Evolutionary conservation across 768 basidiomycete species (phyloP).

Genomic region (Leucocoprinus sp.): DNA sequence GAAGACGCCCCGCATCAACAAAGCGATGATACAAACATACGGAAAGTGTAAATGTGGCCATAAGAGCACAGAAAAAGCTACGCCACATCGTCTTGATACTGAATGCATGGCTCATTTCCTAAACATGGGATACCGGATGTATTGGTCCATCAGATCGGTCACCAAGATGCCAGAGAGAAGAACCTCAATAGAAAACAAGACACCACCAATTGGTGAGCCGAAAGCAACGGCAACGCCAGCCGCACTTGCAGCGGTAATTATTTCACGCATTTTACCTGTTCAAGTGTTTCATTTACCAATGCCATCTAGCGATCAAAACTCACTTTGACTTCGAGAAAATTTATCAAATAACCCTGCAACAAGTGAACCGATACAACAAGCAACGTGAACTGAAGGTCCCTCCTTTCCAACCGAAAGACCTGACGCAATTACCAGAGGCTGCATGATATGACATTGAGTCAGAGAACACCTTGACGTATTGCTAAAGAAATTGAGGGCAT

Average conservation of each 20-base stretch:
- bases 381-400: slow-evolving; percentile 96
- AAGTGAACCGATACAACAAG: slow-evolving; percentile 86
- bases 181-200: slow-evolving; percentile 95
- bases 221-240: slow-evolving; percentile 99
- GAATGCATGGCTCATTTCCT: slow-evolving; percentile 99
- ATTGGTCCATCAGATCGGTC: not conserved
- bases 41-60: slow-evolving; percentile 92
- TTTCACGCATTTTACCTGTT: slow-evolving; percentile 76
- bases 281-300: slow-evolving; percentile 13
- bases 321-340: slow-evolving; percentile 86
- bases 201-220: slow-evolving; percentile 96
- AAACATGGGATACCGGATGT: slow-evolving; percentile 2
- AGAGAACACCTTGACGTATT: not conserved
- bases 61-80: slow-evolving; percentile 94
- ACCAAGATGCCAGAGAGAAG: slow-evolving; percentile 2
- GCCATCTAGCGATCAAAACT: slow-evolving; percentile 17
- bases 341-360: slow-evolving; percentile 79
- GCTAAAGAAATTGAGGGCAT: slow-evolving; percentile 21
- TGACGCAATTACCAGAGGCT: slow-evolving; percentile 97
- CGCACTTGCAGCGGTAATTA: slow-evolving; percentile 91
- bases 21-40: slow-evolving; percentile 39
- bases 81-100: slow-evolving; percentile 99
- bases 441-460: not conserved
- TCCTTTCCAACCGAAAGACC: slow-evolving; percentile 97
- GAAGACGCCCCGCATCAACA: not conserved